These are phyloP conservation scores for Fusarium sublunatum DNA, from an alignment of 2,329 filamentous ascomycete genomes.

Conservation along the genomic window DNA sequence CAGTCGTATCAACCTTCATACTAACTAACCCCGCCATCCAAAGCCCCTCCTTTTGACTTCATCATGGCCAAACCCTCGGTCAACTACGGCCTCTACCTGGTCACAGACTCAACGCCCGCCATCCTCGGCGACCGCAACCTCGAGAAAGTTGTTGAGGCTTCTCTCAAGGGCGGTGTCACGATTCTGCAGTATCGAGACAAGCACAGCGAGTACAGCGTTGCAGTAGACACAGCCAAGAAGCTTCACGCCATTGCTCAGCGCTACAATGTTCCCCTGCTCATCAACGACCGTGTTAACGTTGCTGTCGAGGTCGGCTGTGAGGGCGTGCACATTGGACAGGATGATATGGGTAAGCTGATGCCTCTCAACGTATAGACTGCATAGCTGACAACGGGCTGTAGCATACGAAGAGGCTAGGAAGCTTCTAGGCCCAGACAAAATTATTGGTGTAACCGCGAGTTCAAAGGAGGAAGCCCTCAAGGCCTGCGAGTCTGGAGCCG, in stretches of 20 bases:
- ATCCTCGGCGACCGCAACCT: conserved; percentile 81
- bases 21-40: conserved; percentile 20
- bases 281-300: conserved; percentile 94
- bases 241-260: conserved; percentile 77
- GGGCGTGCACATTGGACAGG: conserved; percentile 94
- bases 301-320: conserved; percentile 87
- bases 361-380: not conserved
- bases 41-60: not conserved
- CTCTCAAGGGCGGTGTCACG: conserved; percentile 82
- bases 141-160: conserved; percentile 77
- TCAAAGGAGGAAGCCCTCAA: conserved; percentile 76
- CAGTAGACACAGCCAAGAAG: conserved; percentile 75
- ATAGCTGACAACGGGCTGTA: conserved; percentile 24
- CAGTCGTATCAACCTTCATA: conserved; percentile 1
- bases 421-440: conserved; percentile 79
- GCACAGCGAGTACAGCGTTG: conserved; percentile 75
- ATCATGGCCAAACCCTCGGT: conserved; percentile 51
- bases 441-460: conserved; percentile 90
- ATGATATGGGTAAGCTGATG: conserved; percentile 79
- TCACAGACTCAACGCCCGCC: conserved; percentile 90
- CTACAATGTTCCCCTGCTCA: conserved; percentile 80
- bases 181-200: conserved; percentile 95
- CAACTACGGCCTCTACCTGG: conserved; percentile 88
- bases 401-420: conserved; percentile 66
- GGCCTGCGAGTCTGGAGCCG: conserved; percentile 80